Conservation (phyloP, 1,284 basidiomycete species). For the Marasmius oreades region DNA sequence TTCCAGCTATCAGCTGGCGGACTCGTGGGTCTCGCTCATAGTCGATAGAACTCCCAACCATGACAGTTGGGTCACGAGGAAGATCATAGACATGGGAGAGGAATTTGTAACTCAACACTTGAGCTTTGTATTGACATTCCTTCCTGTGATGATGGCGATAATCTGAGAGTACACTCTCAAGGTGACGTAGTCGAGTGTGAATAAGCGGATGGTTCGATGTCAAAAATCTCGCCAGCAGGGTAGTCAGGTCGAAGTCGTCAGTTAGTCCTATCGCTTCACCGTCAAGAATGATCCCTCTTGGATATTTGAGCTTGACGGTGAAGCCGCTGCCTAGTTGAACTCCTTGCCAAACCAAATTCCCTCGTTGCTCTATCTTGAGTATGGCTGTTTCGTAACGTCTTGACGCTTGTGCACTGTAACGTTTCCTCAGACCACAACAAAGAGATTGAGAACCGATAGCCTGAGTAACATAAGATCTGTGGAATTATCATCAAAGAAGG, state of each 20-base stretch:
- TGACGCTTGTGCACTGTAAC: slow-evolving; percentile 47
- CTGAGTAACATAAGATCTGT: slow-evolving; percentile 26
- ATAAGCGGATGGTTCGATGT: slow-evolving; percentile 57
- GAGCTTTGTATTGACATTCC: slow-evolving; percentile 53
- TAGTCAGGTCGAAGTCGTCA: slow-evolving; percentile 65
- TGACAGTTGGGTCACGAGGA: slow-evolving; percentile 40
- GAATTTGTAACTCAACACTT: slow-evolving; percentile 65
- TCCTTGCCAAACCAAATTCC: slow-evolving; percentile 54
- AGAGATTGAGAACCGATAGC: slow-evolving; percentile 38
- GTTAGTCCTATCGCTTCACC: slow-evolving; percentile 64
- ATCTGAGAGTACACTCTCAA: slow-evolving; percentile 46
- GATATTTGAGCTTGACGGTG: slow-evolving; percentile 57
- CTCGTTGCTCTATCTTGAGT: slow-evolving; percentile 55
- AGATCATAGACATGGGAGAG: slow-evolving; percentile 60
- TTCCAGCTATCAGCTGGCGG: slow-evolving; percentile 47
- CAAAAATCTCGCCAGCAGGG: slow-evolving; percentile 63
- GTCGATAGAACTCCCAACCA: slow-evolving; percentile 45
- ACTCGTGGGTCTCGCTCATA: slow-evolving; percentile 54
- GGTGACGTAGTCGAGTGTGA: slow-evolving; percentile 35
- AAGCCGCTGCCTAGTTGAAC: slow-evolving; percentile 71
- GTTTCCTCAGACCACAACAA: slow-evolving; percentile 39
- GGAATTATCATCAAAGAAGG: background rate
- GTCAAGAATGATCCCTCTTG: slow-evolving; percentile 45
- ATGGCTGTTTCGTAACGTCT: slow-evolving; percentile 48
- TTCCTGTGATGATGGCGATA: slow-evolving; percentile 54